Evolutionary conservation across 2,329 filamentous ascomycete genomes (phyloP).

Genomic region (Trichoderma lentiforme): DNA sequence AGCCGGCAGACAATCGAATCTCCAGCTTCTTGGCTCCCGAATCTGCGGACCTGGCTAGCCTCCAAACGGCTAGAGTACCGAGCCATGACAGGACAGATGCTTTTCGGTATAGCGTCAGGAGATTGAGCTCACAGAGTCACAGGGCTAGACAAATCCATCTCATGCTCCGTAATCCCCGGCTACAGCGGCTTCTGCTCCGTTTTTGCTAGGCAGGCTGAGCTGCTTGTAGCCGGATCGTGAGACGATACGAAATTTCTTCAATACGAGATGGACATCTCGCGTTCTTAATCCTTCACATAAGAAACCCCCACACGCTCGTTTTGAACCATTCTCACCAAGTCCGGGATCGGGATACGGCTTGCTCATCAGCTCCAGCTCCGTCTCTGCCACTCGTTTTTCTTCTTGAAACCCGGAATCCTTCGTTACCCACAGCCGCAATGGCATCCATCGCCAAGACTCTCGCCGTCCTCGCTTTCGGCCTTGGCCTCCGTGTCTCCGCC

Average conservation of each 20-base stretch:
- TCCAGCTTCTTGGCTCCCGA: background rate
- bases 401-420: background rate
- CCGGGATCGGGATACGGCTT: background rate
- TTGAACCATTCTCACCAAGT: background rate
- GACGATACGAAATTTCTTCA: background rate
- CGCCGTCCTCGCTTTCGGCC: background rate
- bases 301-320: background rate
- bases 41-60: conserved; percentile 1
- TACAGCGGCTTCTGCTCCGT: background rate
- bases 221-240: background rate
- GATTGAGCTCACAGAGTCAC: background rate
- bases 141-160: background rate
- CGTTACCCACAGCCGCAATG: background rate
- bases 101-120: background rate
- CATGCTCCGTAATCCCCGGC: background rate
- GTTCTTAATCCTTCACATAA: background rate
- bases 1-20: background rate
- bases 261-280: background rate
- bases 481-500: background rate
- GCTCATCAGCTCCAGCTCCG: background rate
- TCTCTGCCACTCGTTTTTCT: background rate
- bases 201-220: background rate
- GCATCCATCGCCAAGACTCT: conserved; percentile 1
- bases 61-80: conserved; percentile 5
- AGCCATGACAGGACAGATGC: background rate